phyloP scores from a whole-genome alignment of 202 grass and related monocot species.

The Panicum hallii region DNA sequence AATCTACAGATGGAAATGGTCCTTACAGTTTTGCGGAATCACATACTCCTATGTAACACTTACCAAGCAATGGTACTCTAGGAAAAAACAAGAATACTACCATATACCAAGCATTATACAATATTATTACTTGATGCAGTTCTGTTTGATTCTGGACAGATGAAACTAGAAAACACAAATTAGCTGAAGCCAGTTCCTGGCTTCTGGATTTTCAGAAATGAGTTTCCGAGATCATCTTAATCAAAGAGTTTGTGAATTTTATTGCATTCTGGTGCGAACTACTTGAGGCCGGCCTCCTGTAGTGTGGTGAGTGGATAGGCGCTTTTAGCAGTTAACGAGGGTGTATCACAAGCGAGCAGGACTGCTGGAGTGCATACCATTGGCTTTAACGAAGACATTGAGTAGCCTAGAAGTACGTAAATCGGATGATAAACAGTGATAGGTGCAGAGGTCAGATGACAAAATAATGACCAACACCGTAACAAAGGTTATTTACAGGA shows the following conservation, averaged over 20 bases:
- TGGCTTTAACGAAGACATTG: background rate
- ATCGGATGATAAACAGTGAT: background rate
- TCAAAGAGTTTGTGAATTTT: background rate
- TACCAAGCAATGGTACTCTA: too few species aligned
- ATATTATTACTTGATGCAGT: constrained; percentile 8
- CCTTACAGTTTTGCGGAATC: background rate
- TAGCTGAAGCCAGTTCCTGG: constrained; percentile 9
- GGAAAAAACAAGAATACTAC: background rate
- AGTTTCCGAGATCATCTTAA: background rate
- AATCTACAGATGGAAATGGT: background rate
- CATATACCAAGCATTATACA: background rate
- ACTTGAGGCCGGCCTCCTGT: background rate
- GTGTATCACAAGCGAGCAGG: background rate
- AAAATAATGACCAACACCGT: background rate
- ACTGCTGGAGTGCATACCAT: background rate
- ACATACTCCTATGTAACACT: background rate
- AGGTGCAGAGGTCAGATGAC: background rate
- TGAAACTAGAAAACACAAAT: background rate
- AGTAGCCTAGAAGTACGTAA: background rate
- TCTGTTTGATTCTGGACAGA: background rate
- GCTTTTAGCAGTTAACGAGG: too few species aligned
- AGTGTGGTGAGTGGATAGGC: background rate
- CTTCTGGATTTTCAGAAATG: background rate
- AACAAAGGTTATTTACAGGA: background rate
- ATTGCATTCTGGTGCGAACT: background rate